Percentiles rank a stretch among this genome's conserved stretches.
phyloP scores from a whole-genome alignment of 1,284 basidiomycete species.

The Wallemia ichthyophaga region DNA sequence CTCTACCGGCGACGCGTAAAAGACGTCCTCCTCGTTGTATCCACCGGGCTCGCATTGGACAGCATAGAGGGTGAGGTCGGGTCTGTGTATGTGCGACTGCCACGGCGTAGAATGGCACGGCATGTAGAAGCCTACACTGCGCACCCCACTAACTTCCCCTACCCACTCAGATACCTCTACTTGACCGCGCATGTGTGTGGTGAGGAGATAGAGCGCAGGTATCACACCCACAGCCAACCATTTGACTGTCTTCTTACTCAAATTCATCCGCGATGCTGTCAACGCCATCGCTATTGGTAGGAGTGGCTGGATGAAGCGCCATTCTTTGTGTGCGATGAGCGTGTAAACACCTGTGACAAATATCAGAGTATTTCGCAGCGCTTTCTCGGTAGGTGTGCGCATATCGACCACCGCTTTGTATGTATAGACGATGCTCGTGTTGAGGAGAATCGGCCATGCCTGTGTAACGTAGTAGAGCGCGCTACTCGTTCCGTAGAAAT shows the following conservation, averaged over 20 bases:
- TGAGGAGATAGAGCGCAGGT: conserved; percentile 31
- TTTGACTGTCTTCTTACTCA: conserved; percentile 10
- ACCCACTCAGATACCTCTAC: conserved; percentile 29
- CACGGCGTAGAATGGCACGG: conserved; percentile 97
- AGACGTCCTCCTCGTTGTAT: background rate
- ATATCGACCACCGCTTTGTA: background rate
- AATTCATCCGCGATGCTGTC: background rate
- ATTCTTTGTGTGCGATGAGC: conserved; percentile 67
- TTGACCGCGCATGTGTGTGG: conserved; percentile 46
- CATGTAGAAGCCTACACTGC: conserved; percentile 54
- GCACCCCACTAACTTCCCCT: conserved; percentile 22
- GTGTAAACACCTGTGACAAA: conserved; percentile 39
- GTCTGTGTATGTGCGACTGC: conserved; percentile 56
- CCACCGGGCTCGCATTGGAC: background rate
- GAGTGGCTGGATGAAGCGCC: conserved; percentile 79
- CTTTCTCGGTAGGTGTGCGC: conserved; percentile 18
- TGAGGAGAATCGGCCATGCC: conserved; percentile 39
- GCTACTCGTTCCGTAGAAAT: conserved; percentile 71
- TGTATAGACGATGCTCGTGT: background rate
- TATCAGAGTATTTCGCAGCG: conserved; percentile 14
- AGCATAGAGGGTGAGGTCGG: conserved; percentile 18
- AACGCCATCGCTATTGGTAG: conserved; percentile 40
- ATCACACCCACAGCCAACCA: conserved; percentile 26
- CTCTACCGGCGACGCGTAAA: background rate
- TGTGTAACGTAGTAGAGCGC: conserved; percentile 75